Conservation (phyloP, 2,329 filamentous ascomycete genomes). For the Penicillium sp. region DNA sequence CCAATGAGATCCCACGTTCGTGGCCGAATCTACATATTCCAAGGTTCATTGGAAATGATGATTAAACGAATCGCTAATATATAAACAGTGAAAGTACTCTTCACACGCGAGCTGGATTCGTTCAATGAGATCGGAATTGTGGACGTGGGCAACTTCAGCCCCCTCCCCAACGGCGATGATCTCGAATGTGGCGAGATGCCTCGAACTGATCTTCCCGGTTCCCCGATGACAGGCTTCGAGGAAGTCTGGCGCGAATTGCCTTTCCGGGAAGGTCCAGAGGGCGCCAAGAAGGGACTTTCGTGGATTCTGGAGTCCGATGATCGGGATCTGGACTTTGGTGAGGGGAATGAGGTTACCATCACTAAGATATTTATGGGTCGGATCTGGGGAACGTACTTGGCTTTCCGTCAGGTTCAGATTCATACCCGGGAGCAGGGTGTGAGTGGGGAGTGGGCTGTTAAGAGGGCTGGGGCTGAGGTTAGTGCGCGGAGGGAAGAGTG, state of each 20-base stretch:
- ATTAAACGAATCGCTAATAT: background rate
- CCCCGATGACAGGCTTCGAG: slow-evolving; percentile 54
- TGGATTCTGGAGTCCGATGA: slow-evolving; percentile 32
- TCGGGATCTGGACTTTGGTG: background rate
- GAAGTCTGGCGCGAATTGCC: slow-evolving; percentile 62
- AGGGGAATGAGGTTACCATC: slow-evolving; percentile 18
- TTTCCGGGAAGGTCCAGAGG: slow-evolving; percentile 32
- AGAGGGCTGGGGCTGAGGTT: slow-evolving; percentile 26
- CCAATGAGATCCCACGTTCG: slow-evolving; percentile 6
- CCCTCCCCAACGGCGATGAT: slow-evolving; percentile 41
- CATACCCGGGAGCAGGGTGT: slow-evolving; percentile 10
- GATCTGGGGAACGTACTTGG: slow-evolving; percentile 33
- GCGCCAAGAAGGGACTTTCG: slow-evolving; percentile 20
- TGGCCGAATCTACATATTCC: background rate
- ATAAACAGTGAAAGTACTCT: slow-evolving; percentile 32
- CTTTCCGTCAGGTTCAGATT: slow-evolving; percentile 26
- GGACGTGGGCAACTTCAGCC: slow-evolving; percentile 38
- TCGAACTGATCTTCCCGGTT: slow-evolving; percentile 34
- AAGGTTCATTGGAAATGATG: background rate
- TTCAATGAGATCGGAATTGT: slow-evolving; percentile 31
- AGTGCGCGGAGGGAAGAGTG: slow-evolving; percentile 33
- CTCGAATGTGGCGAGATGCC: slow-evolving; percentile 43
- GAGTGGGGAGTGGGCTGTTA: slow-evolving; percentile 10
- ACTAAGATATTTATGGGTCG: slow-evolving; percentile 31
- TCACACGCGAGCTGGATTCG: slow-evolving; percentile 42